These are phyloP conservation scores for Cymbidium sinense DNA, from an alignment of 106 monocot genomes.

Conservation along the genomic window DNA sequence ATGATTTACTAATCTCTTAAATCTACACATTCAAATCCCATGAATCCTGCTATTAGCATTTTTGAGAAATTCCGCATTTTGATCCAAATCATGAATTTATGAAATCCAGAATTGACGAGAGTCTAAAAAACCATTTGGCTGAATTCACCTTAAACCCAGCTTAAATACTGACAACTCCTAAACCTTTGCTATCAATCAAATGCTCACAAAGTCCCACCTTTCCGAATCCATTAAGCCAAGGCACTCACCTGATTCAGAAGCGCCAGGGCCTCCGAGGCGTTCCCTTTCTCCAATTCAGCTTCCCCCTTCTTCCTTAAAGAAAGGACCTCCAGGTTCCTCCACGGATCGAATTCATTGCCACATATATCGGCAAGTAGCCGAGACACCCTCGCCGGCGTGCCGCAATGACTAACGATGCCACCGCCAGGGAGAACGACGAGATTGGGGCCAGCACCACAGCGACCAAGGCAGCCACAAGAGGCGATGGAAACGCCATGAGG, in stretches of 20 bases:
- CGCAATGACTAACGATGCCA: constrained; percentile 25
- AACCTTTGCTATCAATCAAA: too few species aligned
- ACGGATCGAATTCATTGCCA: constrained; percentile 16
- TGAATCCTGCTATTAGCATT: too few species aligned
- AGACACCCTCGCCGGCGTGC: constrained; percentile 38
- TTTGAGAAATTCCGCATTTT: too few species aligned
- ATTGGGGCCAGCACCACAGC: constrained; percentile 49
- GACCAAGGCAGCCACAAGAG: constrained; percentile 42
- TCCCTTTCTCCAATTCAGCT: constrained; percentile 21
- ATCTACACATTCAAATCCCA: too few species aligned
- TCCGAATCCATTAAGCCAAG: background rate
- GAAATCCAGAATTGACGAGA: too few species aligned
- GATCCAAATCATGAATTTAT: too few species aligned
- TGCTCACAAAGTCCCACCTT: too few species aligned
- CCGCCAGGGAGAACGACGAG: constrained; percentile 36
- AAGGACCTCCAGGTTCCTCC: constrained; percentile 21
- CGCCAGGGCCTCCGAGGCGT: constrained; percentile 14
- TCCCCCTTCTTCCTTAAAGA: constrained; percentile 27
- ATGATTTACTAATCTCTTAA: too few species aligned
- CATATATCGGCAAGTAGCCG: constrained; percentile 22
- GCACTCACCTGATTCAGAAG: constrained; percentile 23
- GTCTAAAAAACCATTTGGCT: too few species aligned
- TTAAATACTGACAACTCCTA: too few species aligned
- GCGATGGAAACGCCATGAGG: background rate
- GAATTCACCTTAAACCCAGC: too few species aligned